phyloP scores from a whole-genome alignment of 208 protist species.

The Leishmania amazonensis region DNA sequence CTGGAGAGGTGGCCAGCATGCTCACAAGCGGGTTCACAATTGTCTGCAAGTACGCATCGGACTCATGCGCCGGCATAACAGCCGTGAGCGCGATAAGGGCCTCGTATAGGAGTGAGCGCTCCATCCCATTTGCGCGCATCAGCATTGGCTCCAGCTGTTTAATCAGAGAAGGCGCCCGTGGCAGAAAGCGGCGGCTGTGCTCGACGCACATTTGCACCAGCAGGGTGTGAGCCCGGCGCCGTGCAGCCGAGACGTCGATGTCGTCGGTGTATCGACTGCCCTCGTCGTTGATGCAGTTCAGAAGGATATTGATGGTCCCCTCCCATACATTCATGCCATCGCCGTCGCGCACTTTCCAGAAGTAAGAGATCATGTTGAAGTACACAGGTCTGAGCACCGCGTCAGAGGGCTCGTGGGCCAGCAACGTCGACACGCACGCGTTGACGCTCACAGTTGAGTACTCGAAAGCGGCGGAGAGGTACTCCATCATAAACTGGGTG shows the following conservation, averaged over 20 bases:
- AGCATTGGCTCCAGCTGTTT: constrained; percentile 56
- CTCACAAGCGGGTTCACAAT: constrained; percentile 63
- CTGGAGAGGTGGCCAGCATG: constrained; percentile 37
- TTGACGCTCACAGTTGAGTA: constrained; percentile 43
- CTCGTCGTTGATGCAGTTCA: constrained; percentile 46
- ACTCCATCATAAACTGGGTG: constrained; percentile 70
- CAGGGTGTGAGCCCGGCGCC: constrained; percentile 60
- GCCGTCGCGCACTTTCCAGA: constrained; percentile 66
- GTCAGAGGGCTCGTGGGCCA: constrained; percentile 48
- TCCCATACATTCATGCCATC: constrained; percentile 63
- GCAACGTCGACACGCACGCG: constrained; percentile 50
- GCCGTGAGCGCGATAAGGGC: constrained; percentile 55
- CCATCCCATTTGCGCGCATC: constrained; percentile 32
- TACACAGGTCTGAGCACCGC: constrained; percentile 79
- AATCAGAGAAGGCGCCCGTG: constrained; percentile 26
- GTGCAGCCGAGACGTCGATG: constrained; percentile 43
- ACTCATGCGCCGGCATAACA: constrained; percentile 42
- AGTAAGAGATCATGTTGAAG: constrained; percentile 81
- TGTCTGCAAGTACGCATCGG: constrained; percentile 47
- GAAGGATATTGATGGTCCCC: constrained; percentile 58
- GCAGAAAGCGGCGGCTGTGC: constrained; percentile 25
- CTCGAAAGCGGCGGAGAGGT: constrained; percentile 64
- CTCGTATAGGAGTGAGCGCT: constrained; percentile 75
- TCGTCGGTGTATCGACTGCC: constrained; percentile 12
- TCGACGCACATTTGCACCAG: constrained; percentile 44